Base-by-base conservation (phyloP, 495 filamentous ascomycete genomes). In the Mytilinidion resinicola region DNA sequence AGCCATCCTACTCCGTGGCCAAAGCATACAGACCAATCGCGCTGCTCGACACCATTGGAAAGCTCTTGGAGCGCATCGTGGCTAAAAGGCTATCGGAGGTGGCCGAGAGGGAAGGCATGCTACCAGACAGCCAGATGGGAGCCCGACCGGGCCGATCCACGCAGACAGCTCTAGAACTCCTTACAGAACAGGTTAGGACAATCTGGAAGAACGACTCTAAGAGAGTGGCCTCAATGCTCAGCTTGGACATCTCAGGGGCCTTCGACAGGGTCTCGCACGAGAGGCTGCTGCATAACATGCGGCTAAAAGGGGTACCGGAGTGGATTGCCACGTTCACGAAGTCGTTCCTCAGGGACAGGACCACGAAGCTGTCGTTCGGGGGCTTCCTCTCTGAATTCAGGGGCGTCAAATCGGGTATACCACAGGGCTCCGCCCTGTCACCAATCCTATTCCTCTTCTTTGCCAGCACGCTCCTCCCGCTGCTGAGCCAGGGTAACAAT, bases 21-120 rank as follows among this genome's bases (percentile, higher is more conserved):
- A 73, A 70, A 42, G 38, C 64, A 7, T 76, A 70, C 57, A 51
- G 71, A 7, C 66, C 66, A 0, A 68, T 76, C 25, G 70, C 70
- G 0, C 58, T 76, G 0, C 64, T 72, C 0, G 69, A 72, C 42
- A 73, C 68, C 1, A 34, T 76, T 3, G 68, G 67, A 0, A 76
- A 76, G 44, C 17, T 65, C 14, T 50, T 72, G 9, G 66, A 75
- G 39, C n/a, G 57, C 1, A 39, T 75, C 5, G 52, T 72, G 9
- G 59, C 69, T 4, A 47, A 20, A 3, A 38, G 64, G 33, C 53
- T 75, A 6, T 61, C 51, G 15, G 68, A 65, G 38, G 20, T 56
- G 3, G 36, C 63, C 0, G 65, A 74, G 19, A 58, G 8, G 17
- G 10, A 67, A 21, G 6, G 43, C 0, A 46, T 74, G 3, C 63